Percentiles rank a stretch among this genome's conserved stretches.
These are phyloP conservation scores for Teunomyces cretensis DNA, from an alignment of 805 yeast species.

Conservation along the genomic window DNA sequence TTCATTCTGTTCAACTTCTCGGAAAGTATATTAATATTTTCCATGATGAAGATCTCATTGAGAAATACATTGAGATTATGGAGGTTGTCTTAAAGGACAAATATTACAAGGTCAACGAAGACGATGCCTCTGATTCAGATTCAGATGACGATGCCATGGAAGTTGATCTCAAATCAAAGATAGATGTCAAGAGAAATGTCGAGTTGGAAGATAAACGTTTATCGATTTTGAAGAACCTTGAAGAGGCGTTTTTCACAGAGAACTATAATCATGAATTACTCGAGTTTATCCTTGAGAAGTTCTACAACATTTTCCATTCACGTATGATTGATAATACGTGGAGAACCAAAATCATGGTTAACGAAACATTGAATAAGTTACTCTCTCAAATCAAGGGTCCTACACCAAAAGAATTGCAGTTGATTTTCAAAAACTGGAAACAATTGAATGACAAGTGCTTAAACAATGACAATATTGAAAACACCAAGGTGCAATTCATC, in stretches of 20 bases:
- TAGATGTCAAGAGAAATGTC: slow-evolving; percentile 43
- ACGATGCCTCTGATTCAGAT: slow-evolving; percentile 36
- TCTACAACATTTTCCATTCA: slow-evolving; percentile 22
- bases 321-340: slow-evolving; percentile 48
- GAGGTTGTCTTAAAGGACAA: slow-evolving; percentile 36
- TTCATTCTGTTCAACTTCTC: slow-evolving; percentile 50
- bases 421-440: slow-evolving; percentile 26
- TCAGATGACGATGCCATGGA: slow-evolving; percentile 27
- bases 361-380: slow-evolving; percentile 36
- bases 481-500: slow-evolving; percentile 54
- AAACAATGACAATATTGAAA: slow-evolving; percentile 49
- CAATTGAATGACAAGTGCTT: slow-evolving; percentile 28
- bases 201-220: slow-evolving; percentile 50
- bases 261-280: slow-evolving; percentile 18
- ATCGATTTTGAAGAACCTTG: slow-evolving; percentile 34
- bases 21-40: slow-evolving; percentile 49
- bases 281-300: slow-evolving; percentile 26
- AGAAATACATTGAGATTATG: slow-evolving; percentile 37
- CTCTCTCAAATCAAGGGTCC: slow-evolving; percentile 6
- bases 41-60: slow-evolving; percentile 34
- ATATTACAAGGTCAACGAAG: slow-evolving; percentile 31
- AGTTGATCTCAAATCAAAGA: slow-evolving; percentile 17
- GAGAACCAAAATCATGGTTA: slow-evolving; percentile 54
- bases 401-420: background rate
- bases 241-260: slow-evolving; percentile 27